Percentiles rank a stretch among this genome's conserved stretches.
phyloP scores from a whole-genome alignment of 2,329 filamentous ascomycete genomes.

The Herpotrichia juniperi region DNA sequence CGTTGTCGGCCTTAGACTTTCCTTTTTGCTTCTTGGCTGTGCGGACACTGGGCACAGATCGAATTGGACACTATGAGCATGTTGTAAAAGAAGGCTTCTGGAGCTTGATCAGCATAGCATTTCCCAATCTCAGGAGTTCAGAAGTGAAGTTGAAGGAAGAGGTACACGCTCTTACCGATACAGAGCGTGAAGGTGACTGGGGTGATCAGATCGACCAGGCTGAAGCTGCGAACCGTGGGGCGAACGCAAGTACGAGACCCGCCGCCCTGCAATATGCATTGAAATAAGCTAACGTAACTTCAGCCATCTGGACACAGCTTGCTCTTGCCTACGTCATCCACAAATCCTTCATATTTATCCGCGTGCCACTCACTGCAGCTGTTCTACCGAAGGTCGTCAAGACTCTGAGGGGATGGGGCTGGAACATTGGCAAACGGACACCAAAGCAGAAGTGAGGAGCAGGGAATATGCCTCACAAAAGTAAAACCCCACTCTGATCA shows the following conservation, averaged over 20 bases:
- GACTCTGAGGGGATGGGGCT: conserved; percentile 84
- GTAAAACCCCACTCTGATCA: background rate
- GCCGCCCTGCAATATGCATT: background rate
- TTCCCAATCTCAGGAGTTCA: conserved; percentile 57
- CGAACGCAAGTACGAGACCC: conserved; percentile 71
- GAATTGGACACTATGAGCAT: conserved; percentile 77
- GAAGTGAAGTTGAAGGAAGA: conserved; percentile 49
- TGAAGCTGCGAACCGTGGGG: conserved; percentile 64
- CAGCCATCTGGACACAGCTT: conserved; percentile 80
- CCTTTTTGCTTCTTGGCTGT: conserved; percentile 95
- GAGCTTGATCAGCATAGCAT: conserved; percentile 65
- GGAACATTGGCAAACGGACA: conserved; percentile 85
- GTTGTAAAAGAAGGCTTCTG: conserved; percentile 67
- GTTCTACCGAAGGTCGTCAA: conserved; percentile 95
- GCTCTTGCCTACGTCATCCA: conserved; percentile 95
- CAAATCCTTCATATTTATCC: conserved; percentile 95
- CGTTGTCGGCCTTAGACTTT: conserved; percentile 84
- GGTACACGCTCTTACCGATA: conserved; percentile 47
- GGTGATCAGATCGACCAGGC: conserved; percentile 65
- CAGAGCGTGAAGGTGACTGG: conserved; percentile 34
- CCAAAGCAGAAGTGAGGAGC: conserved; percentile 30
- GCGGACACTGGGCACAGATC: conserved; percentile 79
- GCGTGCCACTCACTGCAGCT: conserved; percentile 90
- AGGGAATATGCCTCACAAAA: background rate
- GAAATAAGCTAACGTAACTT: conserved; percentile 15